Evolutionary conservation across 169 alveolate genomes (phyloP).

Genomic region (Eimeria falciformis): DNA sequence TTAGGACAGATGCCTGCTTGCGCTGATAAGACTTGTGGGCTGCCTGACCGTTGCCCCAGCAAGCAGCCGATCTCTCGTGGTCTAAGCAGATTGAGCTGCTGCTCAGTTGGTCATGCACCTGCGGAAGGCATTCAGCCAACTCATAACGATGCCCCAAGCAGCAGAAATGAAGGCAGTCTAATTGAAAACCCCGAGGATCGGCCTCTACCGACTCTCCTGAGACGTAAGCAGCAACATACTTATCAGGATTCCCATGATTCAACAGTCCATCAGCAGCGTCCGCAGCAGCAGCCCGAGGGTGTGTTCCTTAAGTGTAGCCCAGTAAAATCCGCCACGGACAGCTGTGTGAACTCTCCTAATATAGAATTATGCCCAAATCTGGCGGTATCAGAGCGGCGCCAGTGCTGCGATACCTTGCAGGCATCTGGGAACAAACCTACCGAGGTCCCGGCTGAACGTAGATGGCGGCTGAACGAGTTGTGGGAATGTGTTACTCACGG

Average conservation of each 20-base stretch:
- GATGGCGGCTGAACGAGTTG: slow-evolving; percentile 47
- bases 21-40: not conserved
- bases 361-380: not conserved
- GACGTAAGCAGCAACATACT: slow-evolving; percentile 13
- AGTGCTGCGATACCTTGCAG: not conserved
- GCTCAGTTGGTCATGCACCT: not conserved
- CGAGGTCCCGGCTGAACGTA: slow-evolving; percentile 26
- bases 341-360: not conserved
- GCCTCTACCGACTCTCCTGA: slow-evolving; percentile 52
- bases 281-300: not conserved
- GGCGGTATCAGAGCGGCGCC: not conserved
- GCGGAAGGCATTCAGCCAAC: not conserved
- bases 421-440: not conserved
- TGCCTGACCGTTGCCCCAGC: not conserved
- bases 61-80: slow-evolving; percentile 27
- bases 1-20: not conserved
- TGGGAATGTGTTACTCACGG: slow-evolving; percentile 61
- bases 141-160: not conserved
- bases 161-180: not conserved
- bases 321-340: not conserved
- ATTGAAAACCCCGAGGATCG: slow-evolving; percentile 59
- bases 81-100: slow-evolving; percentile 16
- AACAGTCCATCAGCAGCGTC: not conserved
- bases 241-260: not conserved
- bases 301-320: not conserved